Base-by-base conservation (phyloP, 306 rosid species). In the Inga leiocalycina region DNA sequence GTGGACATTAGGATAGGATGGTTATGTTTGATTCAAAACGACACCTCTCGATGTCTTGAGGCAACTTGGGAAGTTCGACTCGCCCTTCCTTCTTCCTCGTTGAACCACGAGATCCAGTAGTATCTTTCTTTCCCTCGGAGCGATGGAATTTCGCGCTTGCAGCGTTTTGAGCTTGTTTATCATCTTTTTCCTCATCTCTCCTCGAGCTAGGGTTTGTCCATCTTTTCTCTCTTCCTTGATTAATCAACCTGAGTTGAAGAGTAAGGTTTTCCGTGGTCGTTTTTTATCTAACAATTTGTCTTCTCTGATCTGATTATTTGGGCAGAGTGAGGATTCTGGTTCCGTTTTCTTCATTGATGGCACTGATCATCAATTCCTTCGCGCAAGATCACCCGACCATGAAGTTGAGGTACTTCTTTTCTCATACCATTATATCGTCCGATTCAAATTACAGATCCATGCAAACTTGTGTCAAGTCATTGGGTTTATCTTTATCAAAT, bases 251-350 rank as follows among this genome's bases (percentile, higher is more conserved):
- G 35, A n/a, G 68, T 48, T 13, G 49, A 54, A 8, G 66, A 20
- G n/a, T 81, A 1, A 27, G 74, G 77, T 41, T 72, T 32, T 46
- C 11, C 51, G 77, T 65, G 66, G 76, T 74, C 59, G 65, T 80
- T 85, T 39, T 77, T 71, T 88, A 83, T 88, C 91, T 83, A 44
- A 77, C 79, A 30, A 45, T 73, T 80, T 73, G 12, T 51, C 65
- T 77, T 6, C 19, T 72, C 78, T 80, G 77, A 80, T 88, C 84
- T 49, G 66, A 13, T 57, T 80, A 34, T 76, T 80, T 69, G 27
- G 27, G 57, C 80, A 88, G 91, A 82, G 87, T 4, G 85, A 88
- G 45, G 75, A 75, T 80, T 85, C 87, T 78, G 87, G 87, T 85
- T 85, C 91, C 3, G 82, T 83, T 70, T 61, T 83, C 80, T 83